phyloP scores from a whole-genome alignment of 768 basidiomycete species.

The Lenzites betulinus region DNA sequence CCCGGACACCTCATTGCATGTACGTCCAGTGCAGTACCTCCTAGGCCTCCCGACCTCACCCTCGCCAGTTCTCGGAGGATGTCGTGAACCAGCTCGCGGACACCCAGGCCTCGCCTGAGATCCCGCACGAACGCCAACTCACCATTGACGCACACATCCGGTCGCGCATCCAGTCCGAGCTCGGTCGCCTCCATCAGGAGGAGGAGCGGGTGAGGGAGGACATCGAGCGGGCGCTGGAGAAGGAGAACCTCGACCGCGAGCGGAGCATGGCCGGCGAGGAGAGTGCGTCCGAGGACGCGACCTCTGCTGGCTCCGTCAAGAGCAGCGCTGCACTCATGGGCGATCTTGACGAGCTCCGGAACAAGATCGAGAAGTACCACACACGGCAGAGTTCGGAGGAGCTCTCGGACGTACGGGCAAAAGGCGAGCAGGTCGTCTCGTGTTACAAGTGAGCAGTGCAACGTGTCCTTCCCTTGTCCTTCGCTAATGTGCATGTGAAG shows the following conservation, averaged over 20 bases:
- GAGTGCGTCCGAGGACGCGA: constrained; percentile 35
- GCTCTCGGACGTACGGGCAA: constrained; percentile 57
- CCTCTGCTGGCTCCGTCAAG: constrained; percentile 45
- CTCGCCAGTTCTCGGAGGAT: constrained; percentile 73
- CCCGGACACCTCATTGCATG: constrained; percentile 43
- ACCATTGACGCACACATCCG: constrained; percentile 75
- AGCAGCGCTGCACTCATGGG: constrained; percentile 65
- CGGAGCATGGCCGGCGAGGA: constrained; percentile 48
- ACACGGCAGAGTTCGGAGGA: constrained; percentile 53
- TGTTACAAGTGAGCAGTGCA: constrained; percentile 69
- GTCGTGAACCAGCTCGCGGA: constrained; percentile 81
- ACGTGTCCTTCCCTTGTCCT: background rate
- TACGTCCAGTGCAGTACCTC: constrained; percentile 16
- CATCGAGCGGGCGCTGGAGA: constrained; percentile 80
- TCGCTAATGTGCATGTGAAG: constrained; percentile 23
- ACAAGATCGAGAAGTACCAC: constrained; percentile 73
- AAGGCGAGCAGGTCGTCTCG: constrained; percentile 59
- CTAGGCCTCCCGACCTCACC: constrained; percentile 1
- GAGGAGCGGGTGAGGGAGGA: constrained; percentile 70
- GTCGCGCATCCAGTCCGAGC: constrained; percentile 68
- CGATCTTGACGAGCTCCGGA: constrained; percentile 74
- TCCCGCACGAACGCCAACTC: constrained; percentile 68
- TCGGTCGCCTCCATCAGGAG: constrained; percentile 63
- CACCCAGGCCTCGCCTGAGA: constrained; percentile 56
- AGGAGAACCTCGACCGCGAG: constrained; percentile 85